Conservation (phyloP, 805 yeast species). For the Ogataea paraovalis region DNA sequence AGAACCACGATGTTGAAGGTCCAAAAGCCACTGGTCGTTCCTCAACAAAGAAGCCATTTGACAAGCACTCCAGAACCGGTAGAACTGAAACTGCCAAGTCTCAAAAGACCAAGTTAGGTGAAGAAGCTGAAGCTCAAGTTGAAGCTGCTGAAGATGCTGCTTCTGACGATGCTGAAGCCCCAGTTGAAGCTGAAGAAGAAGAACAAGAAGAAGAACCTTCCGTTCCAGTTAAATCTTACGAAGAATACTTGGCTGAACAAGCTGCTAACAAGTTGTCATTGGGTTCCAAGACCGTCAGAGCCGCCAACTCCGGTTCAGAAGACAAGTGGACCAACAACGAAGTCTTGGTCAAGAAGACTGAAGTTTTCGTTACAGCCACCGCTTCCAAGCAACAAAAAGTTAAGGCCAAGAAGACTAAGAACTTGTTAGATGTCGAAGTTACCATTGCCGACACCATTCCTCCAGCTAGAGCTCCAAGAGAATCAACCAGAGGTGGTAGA, state of each 20-base stretch:
- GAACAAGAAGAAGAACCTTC: conserved; percentile 33
- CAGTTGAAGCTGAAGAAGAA: conserved; percentile 33
- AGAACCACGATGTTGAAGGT: conserved; percentile 62
- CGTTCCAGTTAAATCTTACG: conserved; percentile 64
- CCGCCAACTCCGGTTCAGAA: conserved; percentile 58
- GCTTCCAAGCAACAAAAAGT: conserved; percentile 62
- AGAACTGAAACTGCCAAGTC: conserved; percentile 84
- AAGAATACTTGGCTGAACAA: conserved; percentile 78
- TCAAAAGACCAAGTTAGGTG: conserved; percentile 86
- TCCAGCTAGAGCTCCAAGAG: conserved; percentile 35
- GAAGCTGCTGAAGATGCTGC: conserved; percentile 60
- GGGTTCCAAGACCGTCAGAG: conserved; percentile 35
- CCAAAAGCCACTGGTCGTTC: conserved; percentile 45
- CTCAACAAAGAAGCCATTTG: conserved; percentile 53
- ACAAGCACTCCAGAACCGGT: conserved; percentile 84
- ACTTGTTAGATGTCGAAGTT: conserved; percentile 68
- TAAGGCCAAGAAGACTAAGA: conserved; percentile 82
- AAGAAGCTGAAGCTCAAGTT: conserved; percentile 49
- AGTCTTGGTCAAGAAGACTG: conserved; percentile 62
- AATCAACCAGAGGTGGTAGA: conserved; percentile 25
- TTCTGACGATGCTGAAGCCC: conserved; percentile 22
- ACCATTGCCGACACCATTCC: conserved; percentile 55
- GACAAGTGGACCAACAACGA: conserved; percentile 51
- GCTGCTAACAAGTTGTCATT: conserved; percentile 33
- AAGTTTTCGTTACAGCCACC: conserved; percentile 55